Evolutionary conservation across 139 green algal genomes (phyloP).

Genomic region (Chlorella sp.): DNA sequence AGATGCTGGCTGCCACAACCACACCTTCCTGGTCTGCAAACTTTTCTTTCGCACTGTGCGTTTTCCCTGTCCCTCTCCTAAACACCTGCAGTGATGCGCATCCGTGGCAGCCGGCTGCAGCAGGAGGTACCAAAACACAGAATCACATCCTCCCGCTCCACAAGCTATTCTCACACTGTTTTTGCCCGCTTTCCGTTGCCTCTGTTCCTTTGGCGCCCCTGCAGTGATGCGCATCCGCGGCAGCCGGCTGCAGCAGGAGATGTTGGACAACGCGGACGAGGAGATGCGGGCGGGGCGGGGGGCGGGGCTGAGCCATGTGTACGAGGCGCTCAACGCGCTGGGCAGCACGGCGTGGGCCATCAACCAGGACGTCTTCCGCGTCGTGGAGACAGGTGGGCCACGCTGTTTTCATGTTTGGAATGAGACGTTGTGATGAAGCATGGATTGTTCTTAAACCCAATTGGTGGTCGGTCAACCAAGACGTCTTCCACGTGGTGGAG

Average conservation of each 20-base stretch:
- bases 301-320: slow-evolving; percentile 54
- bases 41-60: neutral
- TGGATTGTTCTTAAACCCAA: neutral
- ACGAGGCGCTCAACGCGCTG: slow-evolving; percentile 85
- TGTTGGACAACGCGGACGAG: slow-evolving; percentile 45
- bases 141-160: no score
- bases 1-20: no score
- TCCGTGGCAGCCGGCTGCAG: slow-evolving; percentile 34
- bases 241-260: slow-evolving; percentile 43
- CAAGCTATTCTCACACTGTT: neutral
- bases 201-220: neutral
- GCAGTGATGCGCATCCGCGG: slow-evolving; percentile 65
- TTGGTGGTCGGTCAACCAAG: slow-evolving; percentile 58
- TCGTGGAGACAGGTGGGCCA: slow-evolving; percentile 44
- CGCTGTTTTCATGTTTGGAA: no score
- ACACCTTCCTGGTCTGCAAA: no score
- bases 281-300: slow-evolving; percentile 36
- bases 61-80: neutral
- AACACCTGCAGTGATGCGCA: slow-evolving; percentile 70
- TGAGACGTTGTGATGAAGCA: no score
- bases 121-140: no score
- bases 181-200: no score
- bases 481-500: slow-evolving; percentile 49
- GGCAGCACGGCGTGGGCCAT: slow-evolving; percentile 76
- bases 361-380: slow-evolving; percentile 64